Conservation (phyloP, 805 yeast species). For the Candida multigemmis region DNA sequence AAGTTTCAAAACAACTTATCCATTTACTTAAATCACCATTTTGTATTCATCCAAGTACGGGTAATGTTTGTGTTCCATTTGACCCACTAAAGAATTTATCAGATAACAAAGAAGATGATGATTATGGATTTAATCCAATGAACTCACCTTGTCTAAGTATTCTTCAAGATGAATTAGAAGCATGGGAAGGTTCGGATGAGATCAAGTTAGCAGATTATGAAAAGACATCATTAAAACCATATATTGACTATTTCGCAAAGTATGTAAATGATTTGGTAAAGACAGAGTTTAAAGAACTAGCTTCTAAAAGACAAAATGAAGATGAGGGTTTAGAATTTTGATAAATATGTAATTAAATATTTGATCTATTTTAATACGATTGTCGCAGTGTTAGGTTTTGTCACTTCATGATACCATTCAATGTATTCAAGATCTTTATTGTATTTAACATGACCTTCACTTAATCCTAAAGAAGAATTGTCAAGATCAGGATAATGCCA, state of each 20-base stretch:
- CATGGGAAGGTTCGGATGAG: slow-evolving; percentile 23
- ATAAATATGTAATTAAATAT: no score
- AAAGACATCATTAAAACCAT: slow-evolving; percentile 63
- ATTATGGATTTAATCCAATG: slow-evolving; percentile 63
- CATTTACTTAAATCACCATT: slow-evolving; percentile 95
- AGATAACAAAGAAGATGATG: slow-evolving; percentile 24
- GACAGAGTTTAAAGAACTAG: slow-evolving; percentile 37
- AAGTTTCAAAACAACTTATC: slow-evolving; percentile 81
- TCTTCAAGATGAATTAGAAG: slow-evolving; percentile 57
- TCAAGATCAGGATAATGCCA: slow-evolving; percentile 55
- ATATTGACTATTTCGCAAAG: slow-evolving; percentile 53
- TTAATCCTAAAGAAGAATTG: slow-evolving; percentile 38
- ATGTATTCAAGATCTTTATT: slow-evolving; percentile 45
- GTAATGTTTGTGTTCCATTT: slow-evolving; percentile 89
- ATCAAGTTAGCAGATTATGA: slow-evolving; percentile 38
- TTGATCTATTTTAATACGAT: no score
- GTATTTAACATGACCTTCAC: slow-evolving; percentile 49
- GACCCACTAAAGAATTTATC: slow-evolving; percentile 36
- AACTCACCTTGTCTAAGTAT: slow-evolving; percentile 66
- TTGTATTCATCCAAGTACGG: slow-evolving; percentile 94
- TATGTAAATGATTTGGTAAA: slow-evolving; percentile 51
- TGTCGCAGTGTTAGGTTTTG: no score
- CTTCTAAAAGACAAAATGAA: slow-evolving; percentile 22
- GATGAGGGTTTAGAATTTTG: slow-evolving; percentile 24
- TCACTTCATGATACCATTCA: slow-evolving; percentile 76